Evolutionary conservation across 2,329 filamentous ascomycete genomes (phyloP), one percentile per base, ranked within the genome.

Genomic region (Bipolaris oryzae): DNA sequence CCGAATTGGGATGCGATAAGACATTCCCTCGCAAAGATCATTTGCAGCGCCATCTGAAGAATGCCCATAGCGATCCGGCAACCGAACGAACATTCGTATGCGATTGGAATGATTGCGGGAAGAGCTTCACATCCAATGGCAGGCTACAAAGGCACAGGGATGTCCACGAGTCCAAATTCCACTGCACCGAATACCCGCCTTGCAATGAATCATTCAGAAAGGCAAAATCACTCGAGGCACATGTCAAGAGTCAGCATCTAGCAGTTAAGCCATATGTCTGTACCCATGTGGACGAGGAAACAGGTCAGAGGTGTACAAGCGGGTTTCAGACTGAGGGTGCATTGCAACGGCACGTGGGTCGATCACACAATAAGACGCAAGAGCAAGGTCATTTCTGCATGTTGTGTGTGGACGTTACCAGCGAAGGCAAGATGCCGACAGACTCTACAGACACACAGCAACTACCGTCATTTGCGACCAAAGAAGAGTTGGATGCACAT

Each of bases 1-100:
- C 82, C 2, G 84, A 89, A 60, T 78, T 82, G 5, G 87, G 78
- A 39, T 98, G 94, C 72, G 85, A 86, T 68, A 97, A 96, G 79
- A 85, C 88, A 39, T 98, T 96, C 73, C 85, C 92, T 13, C 90
- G 95, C 60, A 86, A 91, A 63, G 94, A 94, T 67, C 92, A 97
- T 77, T 82, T 97, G 16, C 88, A 89, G 57, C 89, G 92, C 63
- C 94, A 98, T 74, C 78, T 96, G 70, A 92, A 93, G 72, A 90
- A 89, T 53, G 88, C 89, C 10, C 94, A 97, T 74, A 89, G 85
- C 18, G 66, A 70, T 9, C 57, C 60, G 3, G 81, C 86, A 52
- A 84, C 62, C 13, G 61, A 91, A 62, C 84, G 89, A 56, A 84
- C 87, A 44, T 89, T 92, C 73, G 75, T 84, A 23, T 97, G 93